Conservation (phyloP, 1,284 basidiomycete genomes). For the Ceratobasidium sp. region DNA sequence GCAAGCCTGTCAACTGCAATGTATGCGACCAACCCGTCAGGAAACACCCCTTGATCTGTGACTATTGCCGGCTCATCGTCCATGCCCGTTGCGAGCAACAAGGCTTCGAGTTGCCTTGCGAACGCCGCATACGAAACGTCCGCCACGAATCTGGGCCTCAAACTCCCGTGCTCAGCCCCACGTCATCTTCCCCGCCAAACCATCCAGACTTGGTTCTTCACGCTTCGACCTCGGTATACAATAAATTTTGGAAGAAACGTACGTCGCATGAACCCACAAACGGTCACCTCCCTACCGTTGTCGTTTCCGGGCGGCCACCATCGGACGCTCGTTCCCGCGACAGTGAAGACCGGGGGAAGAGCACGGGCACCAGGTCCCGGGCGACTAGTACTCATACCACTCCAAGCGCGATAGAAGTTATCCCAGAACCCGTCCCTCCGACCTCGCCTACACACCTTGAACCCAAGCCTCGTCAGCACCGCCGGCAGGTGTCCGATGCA, state of each 20-base stretch:
- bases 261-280: slow-evolving; percentile 23
- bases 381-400: slow-evolving; percentile 46
- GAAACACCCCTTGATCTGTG: slow-evolving; percentile 88
- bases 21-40: slow-evolving; percentile 85
- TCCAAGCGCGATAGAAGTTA: neutral
- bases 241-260: slow-evolving; percentile 43
- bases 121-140: slow-evolving; percentile 67
- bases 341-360: slow-evolving; percentile 43
- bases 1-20: slow-evolving; percentile 87
- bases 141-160: slow-evolving; percentile 54
- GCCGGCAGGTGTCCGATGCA: slow-evolving; percentile 38
- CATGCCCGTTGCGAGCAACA: slow-evolving; percentile 81
- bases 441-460: neutral
- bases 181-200: slow-evolving; percentile 35
- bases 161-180: slow-evolving; percentile 44
- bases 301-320: slow-evolving; percentile 17
- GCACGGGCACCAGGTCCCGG: slow-evolving; percentile 45
- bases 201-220: slow-evolving; percentile 20
- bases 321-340: slow-evolving; percentile 33
- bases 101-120: slow-evolving; percentile 78
- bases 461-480: slow-evolving; percentile 23
- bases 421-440: slow-evolving; percentile 8
- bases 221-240: slow-evolving; percentile 27
- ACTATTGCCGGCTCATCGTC: slow-evolving; percentile 88
- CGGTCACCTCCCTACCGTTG: slow-evolving; percentile 12